phyloP scores from a whole-genome alignment of 1,139 yeast species.

The Debaryomyces psychrophilus region DNA sequence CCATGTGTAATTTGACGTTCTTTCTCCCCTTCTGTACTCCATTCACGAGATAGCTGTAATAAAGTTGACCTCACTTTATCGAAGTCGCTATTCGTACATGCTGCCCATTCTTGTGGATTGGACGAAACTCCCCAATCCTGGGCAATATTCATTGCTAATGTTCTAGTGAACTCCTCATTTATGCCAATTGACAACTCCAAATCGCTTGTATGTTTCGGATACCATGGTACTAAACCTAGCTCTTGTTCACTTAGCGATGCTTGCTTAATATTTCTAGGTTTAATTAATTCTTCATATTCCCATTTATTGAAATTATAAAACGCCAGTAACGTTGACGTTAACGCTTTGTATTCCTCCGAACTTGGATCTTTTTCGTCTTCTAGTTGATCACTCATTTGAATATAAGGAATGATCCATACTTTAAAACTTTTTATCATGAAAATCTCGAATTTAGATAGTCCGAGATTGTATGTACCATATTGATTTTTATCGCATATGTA shows the following conservation, averaged over 20 bases:
- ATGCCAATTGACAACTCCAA: slow-evolving; percentile 50
- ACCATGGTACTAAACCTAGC: slow-evolving; percentile 54
- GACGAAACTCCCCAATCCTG: slow-evolving; percentile 55
- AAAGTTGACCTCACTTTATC: slow-evolving; percentile 67
- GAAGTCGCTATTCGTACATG: slow-evolving; percentile 47
- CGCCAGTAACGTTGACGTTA: slow-evolving; percentile 44
- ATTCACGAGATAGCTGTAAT: slow-evolving; percentile 71
- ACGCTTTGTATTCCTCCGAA: slow-evolving; percentile 40
- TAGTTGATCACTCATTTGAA: not conserved
- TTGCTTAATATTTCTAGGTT: slow-evolving; percentile 36
- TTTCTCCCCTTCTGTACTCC: slow-evolving; percentile 63
- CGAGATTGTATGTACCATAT: no score
- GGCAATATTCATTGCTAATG: slow-evolving; percentile 52
- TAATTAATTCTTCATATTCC: slow-evolving; percentile 39
- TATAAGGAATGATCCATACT: not conserved
- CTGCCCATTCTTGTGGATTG: slow-evolving; percentile 49
- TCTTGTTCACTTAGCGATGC: slow-evolving; percentile 43
- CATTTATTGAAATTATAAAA: slow-evolving; percentile 38
- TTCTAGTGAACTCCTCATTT: slow-evolving; percentile 52
- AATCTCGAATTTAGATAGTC: not conserved
- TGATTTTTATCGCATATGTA: no score
- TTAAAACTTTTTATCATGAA: not conserved
- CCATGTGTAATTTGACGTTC: slow-evolving; percentile 57
- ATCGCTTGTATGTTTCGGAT: slow-evolving; percentile 44
- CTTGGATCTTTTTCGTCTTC: slow-evolving; percentile 12